Evolutionary conservation across 2,329 filamentous ascomycete species (phyloP).

Genomic region (Thelonectria blattea): DNA sequence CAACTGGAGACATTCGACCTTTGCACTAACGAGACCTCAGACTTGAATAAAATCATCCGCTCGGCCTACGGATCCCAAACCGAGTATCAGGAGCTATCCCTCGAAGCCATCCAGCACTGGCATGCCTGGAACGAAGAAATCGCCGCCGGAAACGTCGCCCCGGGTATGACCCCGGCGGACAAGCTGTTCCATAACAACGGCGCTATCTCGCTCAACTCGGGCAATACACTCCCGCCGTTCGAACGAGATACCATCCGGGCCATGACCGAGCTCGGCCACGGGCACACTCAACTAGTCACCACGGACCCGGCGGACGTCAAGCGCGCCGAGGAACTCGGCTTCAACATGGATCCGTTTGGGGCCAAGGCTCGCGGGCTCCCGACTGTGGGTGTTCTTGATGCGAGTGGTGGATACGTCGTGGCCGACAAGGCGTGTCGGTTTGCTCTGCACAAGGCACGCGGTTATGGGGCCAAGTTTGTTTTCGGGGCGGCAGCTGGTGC

Average conservation of each 20-base stretch:
- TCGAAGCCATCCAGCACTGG: constrained; percentile 51
- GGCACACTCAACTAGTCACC: constrained; percentile 44
- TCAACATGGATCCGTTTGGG: constrained; percentile 47
- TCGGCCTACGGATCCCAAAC: constrained; percentile 49
- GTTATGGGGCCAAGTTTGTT: constrained; percentile 50
- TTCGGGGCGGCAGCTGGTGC: constrained; percentile 42
- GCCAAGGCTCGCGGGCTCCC: constrained; percentile 27
- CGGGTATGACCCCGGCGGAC: constrained; percentile 45
- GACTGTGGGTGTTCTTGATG: constrained; percentile 50
- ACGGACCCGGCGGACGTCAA: constrained; percentile 36
- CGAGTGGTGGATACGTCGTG: constrained; percentile 51
- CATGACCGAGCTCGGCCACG: constrained; percentile 44
- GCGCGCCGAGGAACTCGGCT: constrained; percentile 35
- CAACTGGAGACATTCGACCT: not conserved
- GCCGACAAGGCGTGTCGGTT: constrained; percentile 55
- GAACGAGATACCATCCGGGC: constrained; percentile 45
- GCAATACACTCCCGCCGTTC: constrained; percentile 37
- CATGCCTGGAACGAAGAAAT: constrained; percentile 53
- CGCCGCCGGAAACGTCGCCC: constrained; percentile 39
- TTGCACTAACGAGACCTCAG: constrained; percentile 16
- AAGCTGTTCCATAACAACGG: constrained; percentile 49
- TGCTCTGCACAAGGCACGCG: constrained; percentile 50
- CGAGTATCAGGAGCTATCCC: constrained; percentile 53
- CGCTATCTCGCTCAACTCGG: constrained; percentile 39
- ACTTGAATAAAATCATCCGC: constrained; percentile 48